phyloP scores from a whole-genome alignment of 1,139 yeast species.

The Saccharomycopsis hybrid region DNA sequence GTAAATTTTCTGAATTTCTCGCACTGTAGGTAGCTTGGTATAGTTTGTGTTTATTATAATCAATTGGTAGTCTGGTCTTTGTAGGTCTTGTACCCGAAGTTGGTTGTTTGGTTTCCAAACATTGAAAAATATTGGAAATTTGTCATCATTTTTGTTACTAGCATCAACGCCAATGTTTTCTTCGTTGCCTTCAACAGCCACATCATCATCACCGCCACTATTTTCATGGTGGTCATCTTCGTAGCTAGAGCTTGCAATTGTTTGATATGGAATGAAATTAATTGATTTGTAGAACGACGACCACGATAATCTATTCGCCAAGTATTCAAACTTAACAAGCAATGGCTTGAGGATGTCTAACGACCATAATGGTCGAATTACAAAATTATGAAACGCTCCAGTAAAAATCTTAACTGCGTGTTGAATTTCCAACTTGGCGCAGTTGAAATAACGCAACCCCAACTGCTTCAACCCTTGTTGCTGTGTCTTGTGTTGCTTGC shows the following conservation, averaged over 20 bases:
- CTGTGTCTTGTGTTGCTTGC: background rate
- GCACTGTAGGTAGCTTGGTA: conserved; percentile 10
- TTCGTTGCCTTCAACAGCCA: too few relatives aligned
- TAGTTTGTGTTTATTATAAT: conserved; percentile 15
- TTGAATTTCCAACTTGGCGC: background rate
- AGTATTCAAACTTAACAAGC: too few relatives aligned
- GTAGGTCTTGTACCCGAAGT: background rate
- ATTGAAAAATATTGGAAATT: conserved; percentile 12
- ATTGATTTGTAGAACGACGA: background rate
- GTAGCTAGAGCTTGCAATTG: background rate
- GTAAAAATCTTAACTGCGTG: background rate
- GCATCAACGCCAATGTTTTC: too few relatives aligned
- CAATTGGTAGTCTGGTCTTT: conserved; percentile 17
- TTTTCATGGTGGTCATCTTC: too few relatives aligned
- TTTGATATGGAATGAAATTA: background rate
- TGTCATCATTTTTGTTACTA: background rate
- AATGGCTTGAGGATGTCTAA: too few relatives aligned
- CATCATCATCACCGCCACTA: background rate
- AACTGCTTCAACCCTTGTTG: background rate
- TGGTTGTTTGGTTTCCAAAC: conserved; percentile 19
- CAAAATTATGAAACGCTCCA: background rate
- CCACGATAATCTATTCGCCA: too few relatives aligned
- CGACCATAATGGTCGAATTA: too few relatives aligned
- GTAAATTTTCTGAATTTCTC: conserved; percentile 8
- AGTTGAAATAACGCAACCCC: too few relatives aligned